phyloP scores from a whole-genome alignment of 139 green algal species.

The Closterium sp. region DNA sequence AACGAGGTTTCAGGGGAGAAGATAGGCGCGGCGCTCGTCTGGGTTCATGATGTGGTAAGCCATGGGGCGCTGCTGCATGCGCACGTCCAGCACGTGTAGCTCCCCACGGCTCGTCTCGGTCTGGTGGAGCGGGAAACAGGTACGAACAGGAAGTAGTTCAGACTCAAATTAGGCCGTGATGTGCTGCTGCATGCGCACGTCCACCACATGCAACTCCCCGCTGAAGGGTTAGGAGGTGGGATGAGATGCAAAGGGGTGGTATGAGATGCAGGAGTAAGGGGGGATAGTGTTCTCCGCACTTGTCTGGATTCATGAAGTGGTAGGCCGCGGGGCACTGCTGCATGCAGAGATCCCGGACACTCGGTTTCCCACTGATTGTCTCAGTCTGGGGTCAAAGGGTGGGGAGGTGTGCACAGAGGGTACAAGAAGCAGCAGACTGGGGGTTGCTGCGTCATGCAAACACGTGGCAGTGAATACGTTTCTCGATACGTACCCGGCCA shows the following conservation, averaged over 20 bases:
- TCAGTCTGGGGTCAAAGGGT: neutral
- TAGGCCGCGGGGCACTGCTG: slow-evolving; percentile 27
- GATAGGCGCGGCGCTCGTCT: neutral
- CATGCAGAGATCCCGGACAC: slow-evolving; percentile 24
- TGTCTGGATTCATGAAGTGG: slow-evolving; percentile 34
- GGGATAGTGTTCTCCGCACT: neutral
- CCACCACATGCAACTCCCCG: slow-evolving; percentile 24
- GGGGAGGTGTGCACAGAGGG: no score
- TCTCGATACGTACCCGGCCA: no score
- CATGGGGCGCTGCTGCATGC: slow-evolving; percentile 22
- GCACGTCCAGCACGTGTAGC: slow-evolving; percentile 33
- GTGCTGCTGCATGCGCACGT: slow-evolving; percentile 30
- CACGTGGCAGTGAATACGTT: no score
- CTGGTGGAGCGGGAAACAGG: no score
- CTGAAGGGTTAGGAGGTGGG: neutral
- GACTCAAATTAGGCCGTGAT: slow-evolving; percentile 26
- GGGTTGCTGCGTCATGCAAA: no score
- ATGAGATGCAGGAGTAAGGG: neutral
- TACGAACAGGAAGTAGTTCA: no score
- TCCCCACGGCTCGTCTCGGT: slow-evolving; percentile 11
- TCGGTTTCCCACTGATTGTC: neutral
- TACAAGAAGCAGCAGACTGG: no score
- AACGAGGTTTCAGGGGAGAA: neutral
- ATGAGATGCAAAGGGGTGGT: neutral
- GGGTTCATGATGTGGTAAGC: slow-evolving; percentile 36